Evolutionary conservation across 345 rosid species (phyloP), one percentile per base, ranked within the genome.

Genomic region (Gossypium australe): DNA sequence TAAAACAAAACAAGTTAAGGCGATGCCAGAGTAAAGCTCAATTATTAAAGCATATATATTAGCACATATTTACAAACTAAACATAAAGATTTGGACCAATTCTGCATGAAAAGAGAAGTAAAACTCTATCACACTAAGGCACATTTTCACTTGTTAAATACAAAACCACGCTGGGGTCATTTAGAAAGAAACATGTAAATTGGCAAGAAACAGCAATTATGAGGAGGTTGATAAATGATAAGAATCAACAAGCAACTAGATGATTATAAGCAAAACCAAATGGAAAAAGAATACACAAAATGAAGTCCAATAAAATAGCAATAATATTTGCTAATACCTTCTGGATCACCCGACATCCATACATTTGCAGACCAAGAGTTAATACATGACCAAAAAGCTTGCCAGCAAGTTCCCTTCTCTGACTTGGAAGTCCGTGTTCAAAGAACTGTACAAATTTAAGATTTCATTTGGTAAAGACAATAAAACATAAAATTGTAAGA

Each of bases 331-430:
- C 49, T 14, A 4, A 16, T 85, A 86, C 92, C 90, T 88, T 88
- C 78, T 88, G 92, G 80, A 88, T 88, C 60, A 88, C 92, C 4
- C 92, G 86, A 29, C 92, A 86, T 38, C 92, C 92, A 77, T 88
- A 86, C 92, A 88, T 88, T 78, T 88, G 92, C 71, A 88, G 87
- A 79, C 90, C 82, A 63, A 86, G 86, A 16, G 86, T 81, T 73
- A 88, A 71, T 67, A 88, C 89, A 70, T 88, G 86, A 61, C 85
- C 86, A 38, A 80, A 72, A 72, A 86, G 86, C 49, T 84, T 83
- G 75, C 75, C 79, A 57, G 90, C 89, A 41, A 88, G 81, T 67
- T 88, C 90, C 75, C 90, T 85, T 66, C 27, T 80, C 79, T 88
- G 92, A 41, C 82, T 59, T 13, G 78, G 70, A 75, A 86, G 88